Percentiles rank a stretch among this genome's conserved stretches.
Evolutionary conservation across 257 asterid genomes (phyloP).

Genomic region (Solanum commersonii): DNA sequence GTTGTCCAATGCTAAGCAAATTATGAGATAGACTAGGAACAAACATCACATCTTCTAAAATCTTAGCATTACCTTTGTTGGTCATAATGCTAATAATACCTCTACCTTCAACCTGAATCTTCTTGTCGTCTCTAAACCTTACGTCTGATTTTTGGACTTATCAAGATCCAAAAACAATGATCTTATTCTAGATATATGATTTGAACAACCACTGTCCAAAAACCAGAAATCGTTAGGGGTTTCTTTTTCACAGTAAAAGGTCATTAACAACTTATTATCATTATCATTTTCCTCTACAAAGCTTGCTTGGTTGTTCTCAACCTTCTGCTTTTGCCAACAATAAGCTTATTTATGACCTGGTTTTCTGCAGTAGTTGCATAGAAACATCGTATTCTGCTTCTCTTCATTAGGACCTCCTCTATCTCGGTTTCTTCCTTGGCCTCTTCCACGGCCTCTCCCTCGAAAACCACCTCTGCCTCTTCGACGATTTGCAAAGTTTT

Average conservation of each 20-base stretch:
- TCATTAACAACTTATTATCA: background rate
- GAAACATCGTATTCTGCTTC: background rate
- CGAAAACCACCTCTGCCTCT: background rate
- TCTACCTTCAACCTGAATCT: background rate
- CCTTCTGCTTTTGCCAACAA: background rate
- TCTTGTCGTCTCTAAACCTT: background rate
- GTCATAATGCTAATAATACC: background rate
- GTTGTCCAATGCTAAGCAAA: background rate
- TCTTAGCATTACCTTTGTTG: background rate
- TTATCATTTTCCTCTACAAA: background rate
- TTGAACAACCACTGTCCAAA: background rate
- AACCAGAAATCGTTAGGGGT: background rate
- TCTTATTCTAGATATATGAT: background rate
- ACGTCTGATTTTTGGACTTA: background rate
- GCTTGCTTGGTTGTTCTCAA: background rate
- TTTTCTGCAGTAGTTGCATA: background rate
- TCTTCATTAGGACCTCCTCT: background rate
- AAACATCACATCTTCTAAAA: background rate
- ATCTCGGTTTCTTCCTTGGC: background rate
- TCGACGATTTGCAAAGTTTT: background rate
- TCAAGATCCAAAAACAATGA: background rate
- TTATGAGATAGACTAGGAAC: background rate
- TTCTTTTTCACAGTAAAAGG: background rate
- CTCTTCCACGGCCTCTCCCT: background rate
- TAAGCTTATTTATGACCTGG: background rate